Conservation (phyloP, 176 grass and related monocot genomes). For the Carex pumila region DNA sequence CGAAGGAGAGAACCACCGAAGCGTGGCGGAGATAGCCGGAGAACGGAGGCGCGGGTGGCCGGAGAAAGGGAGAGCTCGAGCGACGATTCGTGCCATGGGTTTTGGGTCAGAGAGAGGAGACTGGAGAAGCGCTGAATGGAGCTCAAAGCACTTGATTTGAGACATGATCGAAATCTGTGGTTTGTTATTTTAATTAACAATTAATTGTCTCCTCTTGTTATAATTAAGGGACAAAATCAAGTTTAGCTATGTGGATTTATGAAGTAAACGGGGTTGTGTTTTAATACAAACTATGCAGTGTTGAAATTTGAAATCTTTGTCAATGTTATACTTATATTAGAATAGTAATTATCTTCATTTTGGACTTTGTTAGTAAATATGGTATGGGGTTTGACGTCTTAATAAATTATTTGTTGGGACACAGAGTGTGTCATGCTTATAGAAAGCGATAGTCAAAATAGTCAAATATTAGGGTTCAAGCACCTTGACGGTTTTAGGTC, state of each 20-base stretch:
- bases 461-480: too few relatives aligned
- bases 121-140: background rate
- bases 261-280: background rate
- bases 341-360: background rate
- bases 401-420: background rate
- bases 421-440: background rate
- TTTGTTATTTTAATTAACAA: background rate
- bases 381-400: too few relatives aligned
- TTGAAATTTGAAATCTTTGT: background rate
- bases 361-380: background rate
- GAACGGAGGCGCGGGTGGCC: conserved; percentile 27
- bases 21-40: background rate
- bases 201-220: background rate
- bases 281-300: too few relatives aligned
- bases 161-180: background rate
- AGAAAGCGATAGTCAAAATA: background rate
- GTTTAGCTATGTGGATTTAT: background rate
- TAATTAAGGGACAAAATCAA: background rate
- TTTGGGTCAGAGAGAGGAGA: background rate
- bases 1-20: conserved; percentile 11
- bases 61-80: conserved; percentile 58
- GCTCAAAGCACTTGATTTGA: background rate
- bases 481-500: too few relatives aligned
- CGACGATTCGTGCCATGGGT: conserved; percentile 67
- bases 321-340: background rate